Evolutionary conservation across 768 basidiomycete species (phyloP).

Genomic region (Boletus subparvulus): DNA sequence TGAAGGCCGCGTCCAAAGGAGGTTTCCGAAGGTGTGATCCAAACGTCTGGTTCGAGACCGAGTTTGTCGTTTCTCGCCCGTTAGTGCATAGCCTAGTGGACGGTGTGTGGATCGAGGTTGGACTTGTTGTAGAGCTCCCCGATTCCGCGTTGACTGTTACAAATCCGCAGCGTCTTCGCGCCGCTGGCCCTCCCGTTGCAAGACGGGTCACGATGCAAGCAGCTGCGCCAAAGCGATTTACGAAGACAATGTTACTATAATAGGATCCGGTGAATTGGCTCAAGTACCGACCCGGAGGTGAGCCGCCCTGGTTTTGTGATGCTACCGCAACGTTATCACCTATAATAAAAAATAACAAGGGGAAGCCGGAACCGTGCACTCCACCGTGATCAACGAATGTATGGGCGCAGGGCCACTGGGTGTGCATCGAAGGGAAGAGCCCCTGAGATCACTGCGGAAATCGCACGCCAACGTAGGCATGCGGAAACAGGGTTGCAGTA

Average conservation of each 20-base stretch:
- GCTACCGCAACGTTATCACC: conserved; percentile 19
- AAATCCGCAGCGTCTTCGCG: neutral
- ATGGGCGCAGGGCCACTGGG: neutral
- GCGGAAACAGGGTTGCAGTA: conserved; percentile 25
- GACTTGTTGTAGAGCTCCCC: neutral
- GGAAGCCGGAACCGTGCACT: neutral
- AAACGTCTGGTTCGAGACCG: too few species aligned
- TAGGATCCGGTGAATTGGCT: conserved; percentile 9
- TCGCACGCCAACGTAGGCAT: conserved; percentile 18
- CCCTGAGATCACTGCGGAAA: conserved; percentile 13
- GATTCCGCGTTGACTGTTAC: too few species aligned
- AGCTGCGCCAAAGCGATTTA: neutral
- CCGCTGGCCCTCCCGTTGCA: neutral
- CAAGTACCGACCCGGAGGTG: conserved; percentile 12
- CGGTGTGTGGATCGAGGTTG: neutral
- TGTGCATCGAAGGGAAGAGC: neutral
- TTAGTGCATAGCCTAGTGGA: neutral
- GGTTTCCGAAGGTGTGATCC: too few species aligned
- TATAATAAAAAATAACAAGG: conserved; percentile 4
- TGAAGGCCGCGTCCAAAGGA: too few species aligned
- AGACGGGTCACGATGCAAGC: neutral
- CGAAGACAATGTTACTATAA: neutral
- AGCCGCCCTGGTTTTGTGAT: conserved; percentile 8
- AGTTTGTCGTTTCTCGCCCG: neutral
- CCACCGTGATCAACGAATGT: neutral